Conservation (phyloP, 2,329 filamentous ascomycete species). For the Microdochium trichocladiopsis region DNA sequence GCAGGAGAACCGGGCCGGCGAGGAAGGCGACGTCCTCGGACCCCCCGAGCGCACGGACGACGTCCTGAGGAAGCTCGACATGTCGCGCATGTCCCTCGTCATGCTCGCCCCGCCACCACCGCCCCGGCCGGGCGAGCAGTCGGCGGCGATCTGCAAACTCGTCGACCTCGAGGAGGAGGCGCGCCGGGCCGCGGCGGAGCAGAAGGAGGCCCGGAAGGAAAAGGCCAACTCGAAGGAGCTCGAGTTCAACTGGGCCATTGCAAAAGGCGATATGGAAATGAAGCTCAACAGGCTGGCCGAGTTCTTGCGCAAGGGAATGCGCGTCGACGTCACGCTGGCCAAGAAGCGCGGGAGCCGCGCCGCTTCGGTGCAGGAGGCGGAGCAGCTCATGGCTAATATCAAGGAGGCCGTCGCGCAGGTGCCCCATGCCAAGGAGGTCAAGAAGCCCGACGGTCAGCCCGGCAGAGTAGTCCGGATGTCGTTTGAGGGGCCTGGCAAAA, state of each 20-base stretch:
- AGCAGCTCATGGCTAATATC: conserved; percentile 47
- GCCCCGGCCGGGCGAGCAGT: conserved; percentile 6
- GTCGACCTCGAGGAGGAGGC: conserved; percentile 46
- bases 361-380: conserved; percentile 54
- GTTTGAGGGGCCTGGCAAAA: conserved; percentile 22
- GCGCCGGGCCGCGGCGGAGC: conserved; percentile 35
- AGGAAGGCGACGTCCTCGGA: neutral
- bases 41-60: conserved; percentile 3
- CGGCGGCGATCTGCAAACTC: conserved; percentile 61
- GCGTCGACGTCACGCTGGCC: conserved; percentile 66
- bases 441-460: conserved; percentile 30
- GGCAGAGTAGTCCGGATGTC: conserved; percentile 26
- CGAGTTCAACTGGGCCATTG: conserved; percentile 89
- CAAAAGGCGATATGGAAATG: conserved; percentile 65
- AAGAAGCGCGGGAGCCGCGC: conserved; percentile 57
- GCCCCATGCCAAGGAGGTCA: conserved; percentile 27
- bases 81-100: conserved; percentile 10
- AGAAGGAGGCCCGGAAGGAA: conserved; percentile 29
- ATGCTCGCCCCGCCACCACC: conserved; percentile 19
- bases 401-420: conserved; percentile 17
- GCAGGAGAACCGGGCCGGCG: neutral
- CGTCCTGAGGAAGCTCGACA: conserved; percentile 12
- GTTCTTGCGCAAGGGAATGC: conserved; percentile 69
- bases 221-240: conserved; percentile 58
- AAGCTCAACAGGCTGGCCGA: conserved; percentile 57